Base-by-base conservation (phyloP, 1,284 basidiomycete species). In the Malassezia sp. region DNA sequence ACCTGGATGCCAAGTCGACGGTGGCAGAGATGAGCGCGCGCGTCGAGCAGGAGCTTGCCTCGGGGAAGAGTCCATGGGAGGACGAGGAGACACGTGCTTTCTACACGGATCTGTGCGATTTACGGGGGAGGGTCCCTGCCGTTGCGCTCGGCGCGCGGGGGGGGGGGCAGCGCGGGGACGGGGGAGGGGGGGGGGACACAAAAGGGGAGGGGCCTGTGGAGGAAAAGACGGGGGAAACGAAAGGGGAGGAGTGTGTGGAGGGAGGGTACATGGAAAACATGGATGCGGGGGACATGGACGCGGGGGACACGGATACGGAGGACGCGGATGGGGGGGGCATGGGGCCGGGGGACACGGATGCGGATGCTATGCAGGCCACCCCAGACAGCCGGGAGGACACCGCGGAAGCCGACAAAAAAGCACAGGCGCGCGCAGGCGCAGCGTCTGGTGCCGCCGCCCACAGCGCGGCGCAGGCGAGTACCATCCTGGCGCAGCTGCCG, bases 31-130 rank as follows among this genome's bases (percentile, higher is more conserved):
- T 62, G 2, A 78, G 81, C 5, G 60, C 61, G 12, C 51, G 57
- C 10, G 48, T 51, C 5, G 61, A 56, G 45, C 60, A 53, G 41
- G 62, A 54, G 45, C 64, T 60, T 48, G 63, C 48, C 40, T 58
- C 83, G 2, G 84, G 86, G 3, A 91, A 56, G 37, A 60, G 61
- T 36, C 61, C 95, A 63, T 99, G 93, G 93, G 87, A 90, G 67
- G 93, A 97, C 61, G 93, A 97, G 54, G 93, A 97, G 72, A 89
- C 96, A 67, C 78, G 84, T 31, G 77, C 82, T 39, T 97, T 95
- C 73, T 97, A 85, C 66, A 90, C 96, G 68, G 88, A 96, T 54
- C 75, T 95, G 26, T 79, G 86, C 42, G 91, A 97, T 67, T 72
- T 97, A 33, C 83, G 82, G 51, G 87, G 91, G 52, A 84, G 88